phyloP scores from a whole-genome alignment of 768 basidiomycete genomes.

The Leccinum olivaceopallidum region DNA sequence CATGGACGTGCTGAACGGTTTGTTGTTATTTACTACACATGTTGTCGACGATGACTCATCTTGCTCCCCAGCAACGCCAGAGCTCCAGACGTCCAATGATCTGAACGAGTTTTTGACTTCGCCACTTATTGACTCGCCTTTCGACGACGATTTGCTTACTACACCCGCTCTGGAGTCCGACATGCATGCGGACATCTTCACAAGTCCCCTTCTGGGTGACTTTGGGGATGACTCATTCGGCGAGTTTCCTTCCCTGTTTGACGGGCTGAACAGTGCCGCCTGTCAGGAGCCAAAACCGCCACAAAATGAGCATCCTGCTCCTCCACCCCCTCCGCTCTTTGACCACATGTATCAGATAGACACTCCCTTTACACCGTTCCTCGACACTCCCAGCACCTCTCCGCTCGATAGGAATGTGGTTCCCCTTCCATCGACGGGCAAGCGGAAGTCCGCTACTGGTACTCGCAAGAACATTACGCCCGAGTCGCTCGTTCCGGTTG shows the following conservation, averaged over 20 bases:
- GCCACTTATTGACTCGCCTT: constrained; percentile 47
- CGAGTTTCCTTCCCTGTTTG: constrained; percentile 36
- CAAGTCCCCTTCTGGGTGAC: constrained; percentile 43
- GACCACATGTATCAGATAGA: constrained; percentile 44
- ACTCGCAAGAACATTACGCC: constrained; percentile 73
- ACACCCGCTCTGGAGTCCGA: constrained; percentile 43
- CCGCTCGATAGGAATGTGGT: constrained; percentile 22
- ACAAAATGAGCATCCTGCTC: constrained; percentile 7
- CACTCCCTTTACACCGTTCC: constrained; percentile 51
- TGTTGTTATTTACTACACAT: background rate
- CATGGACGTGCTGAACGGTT: constrained; percentile 42
- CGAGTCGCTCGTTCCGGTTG: constrained; percentile 60
- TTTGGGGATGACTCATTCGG: constrained; percentile 33
- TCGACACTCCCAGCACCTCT: constrained; percentile 40
- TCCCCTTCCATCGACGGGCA: constrained; percentile 16
- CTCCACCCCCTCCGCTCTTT: constrained; percentile 28
- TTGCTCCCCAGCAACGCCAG: constrained; percentile 36
- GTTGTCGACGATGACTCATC: background rate
- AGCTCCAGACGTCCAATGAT: constrained; percentile 37
- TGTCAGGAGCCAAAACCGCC: constrained; percentile 20
- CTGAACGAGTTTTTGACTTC: constrained; percentile 48
- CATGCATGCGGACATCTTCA: constrained; percentile 39
- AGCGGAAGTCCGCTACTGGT: constrained; percentile 49
- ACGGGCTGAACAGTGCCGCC: constrained; percentile 15
- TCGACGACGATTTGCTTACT: constrained; percentile 44